Conservation (phyloP, 805 yeast genomes). For the Priceomyces fermenticarens region DNA sequence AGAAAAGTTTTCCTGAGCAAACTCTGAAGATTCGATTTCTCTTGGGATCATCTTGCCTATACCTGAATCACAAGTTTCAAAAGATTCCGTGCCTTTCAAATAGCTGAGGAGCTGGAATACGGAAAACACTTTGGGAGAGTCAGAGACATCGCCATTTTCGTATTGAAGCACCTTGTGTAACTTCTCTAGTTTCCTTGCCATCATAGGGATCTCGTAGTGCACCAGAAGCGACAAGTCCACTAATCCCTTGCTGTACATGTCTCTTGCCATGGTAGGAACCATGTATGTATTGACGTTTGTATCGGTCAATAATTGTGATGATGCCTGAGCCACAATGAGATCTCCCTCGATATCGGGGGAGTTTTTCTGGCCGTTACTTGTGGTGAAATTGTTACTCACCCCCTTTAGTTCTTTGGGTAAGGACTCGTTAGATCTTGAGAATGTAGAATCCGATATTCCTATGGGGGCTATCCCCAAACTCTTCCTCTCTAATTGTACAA, state of each 20-base stretch:
- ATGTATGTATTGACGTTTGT: constrained; percentile 33
- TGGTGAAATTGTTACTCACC: background rate
- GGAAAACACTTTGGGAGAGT: constrained; percentile 30
- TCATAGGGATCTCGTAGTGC: constrained; percentile 36
- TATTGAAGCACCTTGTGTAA: constrained; percentile 46
- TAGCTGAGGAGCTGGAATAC: constrained; percentile 30
- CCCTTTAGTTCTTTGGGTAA: constrained; percentile 15
- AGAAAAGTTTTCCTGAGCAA: constrained; percentile 11
- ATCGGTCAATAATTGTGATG: constrained; percentile 31
- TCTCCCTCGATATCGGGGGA: constrained; percentile 17
- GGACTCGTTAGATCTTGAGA: constrained; percentile 20
- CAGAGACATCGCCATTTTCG: constrained; percentile 26
- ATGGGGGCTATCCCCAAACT: constrained; percentile 32
- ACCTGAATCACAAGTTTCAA: background rate
- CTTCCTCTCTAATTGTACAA: constrained; percentile 31
- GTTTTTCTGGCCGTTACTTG: constrained; percentile 5
- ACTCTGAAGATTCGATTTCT: constrained; percentile 3
- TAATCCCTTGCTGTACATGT: constrained; percentile 32
- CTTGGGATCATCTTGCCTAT: constrained; percentile 11
- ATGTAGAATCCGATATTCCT: constrained; percentile 32
- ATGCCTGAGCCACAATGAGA: constrained; percentile 32
- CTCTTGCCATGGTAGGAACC: constrained; percentile 34
- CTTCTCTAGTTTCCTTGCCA: constrained; percentile 41
- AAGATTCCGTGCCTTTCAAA: background rate
- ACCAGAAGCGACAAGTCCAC: constrained; percentile 38